phyloP scores from a whole-genome alignment of 2,329 filamentous ascomycete species.

The Fusarium ambrosium region DNA sequence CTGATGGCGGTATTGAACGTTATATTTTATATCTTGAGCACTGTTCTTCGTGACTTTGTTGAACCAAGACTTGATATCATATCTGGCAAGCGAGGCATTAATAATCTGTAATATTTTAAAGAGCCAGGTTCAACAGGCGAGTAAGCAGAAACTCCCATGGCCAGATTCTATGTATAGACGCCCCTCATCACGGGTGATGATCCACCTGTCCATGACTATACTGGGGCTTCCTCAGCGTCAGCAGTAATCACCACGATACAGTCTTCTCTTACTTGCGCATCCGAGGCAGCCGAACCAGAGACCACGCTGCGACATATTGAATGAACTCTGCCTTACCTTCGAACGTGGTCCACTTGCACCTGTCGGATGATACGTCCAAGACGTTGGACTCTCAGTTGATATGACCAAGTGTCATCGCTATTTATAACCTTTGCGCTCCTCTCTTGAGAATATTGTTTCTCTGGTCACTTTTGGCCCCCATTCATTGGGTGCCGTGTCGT shows the following conservation, averaged over 20 bases:
- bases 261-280: not conserved
- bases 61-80: not conserved
- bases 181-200: not conserved
- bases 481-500: no score
- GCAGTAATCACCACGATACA: not conserved
- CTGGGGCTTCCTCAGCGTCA: not conserved
- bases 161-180: not conserved
- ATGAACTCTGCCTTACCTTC: not conserved
- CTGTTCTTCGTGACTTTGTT: not conserved
- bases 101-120: not conserved
- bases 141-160: not conserved
- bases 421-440: not conserved
- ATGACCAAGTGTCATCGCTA: not conserved
- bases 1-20: conserved; percentile 17
- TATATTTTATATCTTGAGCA: not conserved
- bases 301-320: not conserved
- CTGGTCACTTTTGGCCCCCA: no score
- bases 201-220: not conserved
- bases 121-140: not conserved
- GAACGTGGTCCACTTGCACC: not conserved
- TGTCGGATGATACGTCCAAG: not conserved
- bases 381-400: not conserved
- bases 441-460: not conserved
- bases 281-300: not conserved
- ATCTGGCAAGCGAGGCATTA: not conserved